Base-by-base conservation (phyloP, 495 filamentous ascomycete species). In the Penicillium robsamsonii region DNA sequence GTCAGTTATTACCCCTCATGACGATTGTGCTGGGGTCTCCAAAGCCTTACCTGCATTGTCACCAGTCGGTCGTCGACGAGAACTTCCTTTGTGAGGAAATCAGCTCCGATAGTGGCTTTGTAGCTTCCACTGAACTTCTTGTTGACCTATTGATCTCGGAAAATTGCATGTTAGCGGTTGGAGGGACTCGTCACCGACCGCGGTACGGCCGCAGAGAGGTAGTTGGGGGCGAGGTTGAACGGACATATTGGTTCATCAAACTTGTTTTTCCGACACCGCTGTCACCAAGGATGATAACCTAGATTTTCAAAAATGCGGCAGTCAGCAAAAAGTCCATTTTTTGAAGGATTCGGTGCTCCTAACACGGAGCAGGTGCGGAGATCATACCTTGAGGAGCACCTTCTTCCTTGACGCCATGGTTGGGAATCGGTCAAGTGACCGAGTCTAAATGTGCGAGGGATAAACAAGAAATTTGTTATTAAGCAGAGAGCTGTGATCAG, bases 191-290 rank as follows among this genome's bases (percentile, higher is more conserved):
- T 51, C 25, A 27, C 44, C 42, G 55, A 37, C 29, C 51, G 50
- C 38, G 54, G 46, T 44, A 38, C 41, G 42, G 42, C 46, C 11
- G 46, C 53, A 20, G 55, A 50, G 45, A 52, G 35, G 11, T 44
- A 50, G 25, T 24, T 29, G 41, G 37, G 54, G 43, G 40, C 25
- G 52, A 58, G 41, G 57, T 45, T 55, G 41, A 57, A 79, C 89
- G 67, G 84, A 97, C 94, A 87, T 97, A 99, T 97, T 99, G 94
- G 78, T 97, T 99, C 94, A 99, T 97, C 82, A 99, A 85, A 74
- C 91, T 96, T 50, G 95, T 99, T 81, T 99, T 99, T 60, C 94
- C 94, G 44, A 99, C 94, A 69, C 94, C 94, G 73, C 92, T 96
- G 70, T 97, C 94, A 61, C 94, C 94, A 56, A 99, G 84, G 70